Percentiles rank a stretch among this genome's conserved stretches.
Conservation (phyloP, 164 flowering plant genomes). For the Cinnamomum micranthum region DNA sequence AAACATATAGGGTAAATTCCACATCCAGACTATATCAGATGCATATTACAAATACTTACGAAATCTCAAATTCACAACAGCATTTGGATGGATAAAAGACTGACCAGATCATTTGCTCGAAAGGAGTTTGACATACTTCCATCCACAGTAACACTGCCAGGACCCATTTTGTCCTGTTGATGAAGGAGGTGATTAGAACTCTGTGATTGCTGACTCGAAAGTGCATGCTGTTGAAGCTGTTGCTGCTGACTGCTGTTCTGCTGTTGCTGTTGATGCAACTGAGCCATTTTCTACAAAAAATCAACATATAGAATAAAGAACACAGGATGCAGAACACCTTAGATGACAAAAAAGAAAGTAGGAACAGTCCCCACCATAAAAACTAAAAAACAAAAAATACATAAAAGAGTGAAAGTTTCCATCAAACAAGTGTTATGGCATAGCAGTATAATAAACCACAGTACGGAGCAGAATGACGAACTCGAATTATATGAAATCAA, state of each 20-base stretch:
- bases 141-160: slow-evolving; percentile 68
- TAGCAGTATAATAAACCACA: no score
- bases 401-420: no score
- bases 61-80: not conserved
- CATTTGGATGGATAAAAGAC: not conserved
- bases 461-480: no score
- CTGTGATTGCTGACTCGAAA: slow-evolving; percentile 74
- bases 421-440: no score
- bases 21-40: not conserved
- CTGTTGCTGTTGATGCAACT: slow-evolving; percentile 50
- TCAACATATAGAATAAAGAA: slow-evolving; percentile 12
- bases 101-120: slow-evolving; percentile 94
- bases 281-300: slow-evolving; percentile 66
- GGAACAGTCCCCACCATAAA: not conserved
- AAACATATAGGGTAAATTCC: not conserved
- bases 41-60: not conserved
- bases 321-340: not conserved
- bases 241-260: slow-evolving; percentile 50
- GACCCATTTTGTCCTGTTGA: slow-evolving; percentile 69
- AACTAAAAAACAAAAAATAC: not conserved
- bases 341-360: not conserved
- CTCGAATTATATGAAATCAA: no score
- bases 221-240: slow-evolving; percentile 68
- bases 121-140: slow-evolving; percentile 86
- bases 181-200: slow-evolving; percentile 66